Percentiles rank a stretch among this genome's conserved stretches.
Conservation (phyloP, 116 monocot species). For the Phalaenopsis hybrid region DNA sequence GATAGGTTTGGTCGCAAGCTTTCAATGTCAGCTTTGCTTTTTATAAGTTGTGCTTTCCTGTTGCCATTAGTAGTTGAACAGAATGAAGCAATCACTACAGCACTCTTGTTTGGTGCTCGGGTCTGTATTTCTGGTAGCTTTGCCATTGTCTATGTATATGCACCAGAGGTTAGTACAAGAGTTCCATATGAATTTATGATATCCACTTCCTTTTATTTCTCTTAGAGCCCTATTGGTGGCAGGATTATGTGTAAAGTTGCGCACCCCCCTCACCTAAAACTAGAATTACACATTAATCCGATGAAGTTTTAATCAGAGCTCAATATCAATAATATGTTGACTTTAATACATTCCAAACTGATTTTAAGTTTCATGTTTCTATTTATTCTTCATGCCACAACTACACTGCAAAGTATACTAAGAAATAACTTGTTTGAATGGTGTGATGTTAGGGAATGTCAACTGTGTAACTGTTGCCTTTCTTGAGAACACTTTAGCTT, state of each 20-base stretch:
- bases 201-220: background rate
- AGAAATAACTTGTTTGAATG: background rate
- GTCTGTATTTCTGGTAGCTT: conserved; percentile 75
- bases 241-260: background rate
- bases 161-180: conserved; percentile 68
- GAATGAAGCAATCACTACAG: conserved; percentile 35
- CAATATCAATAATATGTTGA: background rate
- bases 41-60: conserved; percentile 48
- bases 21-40: conserved; percentile 78
- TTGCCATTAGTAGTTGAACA: conserved; percentile 50
- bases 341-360: background rate
- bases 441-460: background rate
- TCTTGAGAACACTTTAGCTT: too few relatives aligned
- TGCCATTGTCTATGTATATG: conserved; percentile 64
- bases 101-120: conserved; percentile 73
- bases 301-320: background rate
- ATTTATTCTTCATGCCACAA: background rate
- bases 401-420: background rate
- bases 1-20: conserved; percentile 76
- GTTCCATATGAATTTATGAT: background rate
- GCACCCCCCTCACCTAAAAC: background rate
- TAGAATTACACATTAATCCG: background rate
- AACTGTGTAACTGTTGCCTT: too few relatives aligned
- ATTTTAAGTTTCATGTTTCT: background rate
- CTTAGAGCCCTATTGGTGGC: background rate